A percentile compares a stretch with the other conserved stretches of the same genome.
phyloP scores from a whole-genome alignment of 169 alveolate genomes.

The Cryptosporidium parvum region DNA sequence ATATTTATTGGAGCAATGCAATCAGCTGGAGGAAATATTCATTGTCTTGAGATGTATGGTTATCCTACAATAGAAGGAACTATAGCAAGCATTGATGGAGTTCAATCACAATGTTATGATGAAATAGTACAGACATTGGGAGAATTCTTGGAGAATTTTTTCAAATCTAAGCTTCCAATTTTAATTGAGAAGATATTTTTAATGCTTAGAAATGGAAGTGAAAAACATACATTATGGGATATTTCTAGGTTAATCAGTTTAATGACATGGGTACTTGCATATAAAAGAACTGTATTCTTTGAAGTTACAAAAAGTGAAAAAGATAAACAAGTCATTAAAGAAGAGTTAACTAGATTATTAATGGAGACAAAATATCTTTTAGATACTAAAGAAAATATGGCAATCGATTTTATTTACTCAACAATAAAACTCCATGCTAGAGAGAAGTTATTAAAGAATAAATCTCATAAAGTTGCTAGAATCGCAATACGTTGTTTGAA shows the following conservation, averaged over 20 bases:
- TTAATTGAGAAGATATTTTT: slow-evolving; percentile 40
- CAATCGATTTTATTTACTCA: slow-evolving; percentile 39
- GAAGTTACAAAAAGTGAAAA: slow-evolving; percentile 19
- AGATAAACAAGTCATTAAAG: slow-evolving; percentile 8
- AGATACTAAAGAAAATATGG: slow-evolving; percentile 20
- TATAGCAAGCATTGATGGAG: slow-evolving; percentile 24
- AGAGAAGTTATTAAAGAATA: slow-evolving; percentile 34
- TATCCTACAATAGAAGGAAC: slow-evolving; percentile 42
- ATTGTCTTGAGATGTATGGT: slow-evolving; percentile 38
- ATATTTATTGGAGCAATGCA: slow-evolving; percentile 74
- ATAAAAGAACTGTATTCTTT: slow-evolving; percentile 34
- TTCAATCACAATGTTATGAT: background rate
- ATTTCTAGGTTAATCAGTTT: slow-evolving; percentile 39
- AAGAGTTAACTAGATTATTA: slow-evolving; percentile 51
- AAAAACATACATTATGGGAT: slow-evolving; percentile 68
- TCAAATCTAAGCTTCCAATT: slow-evolving; percentile 27
- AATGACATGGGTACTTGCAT: slow-evolving; percentile 71
- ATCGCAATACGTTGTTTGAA: slow-evolving; percentile 56
- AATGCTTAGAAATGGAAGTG: slow-evolving; percentile 50
- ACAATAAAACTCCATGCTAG: slow-evolving; percentile 48
- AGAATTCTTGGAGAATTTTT: slow-evolving; percentile 42
- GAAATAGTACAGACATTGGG: slow-evolving; percentile 40
- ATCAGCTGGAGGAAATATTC: slow-evolving; percentile 46
- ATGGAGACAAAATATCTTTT: slow-evolving; percentile 37
- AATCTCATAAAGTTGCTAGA: slow-evolving; percentile 64